Percentiles rank a stretch among this genome's conserved stretches.
Conservation (phyloP, 345 rosid species). For the Populus ilicifolia region DNA sequence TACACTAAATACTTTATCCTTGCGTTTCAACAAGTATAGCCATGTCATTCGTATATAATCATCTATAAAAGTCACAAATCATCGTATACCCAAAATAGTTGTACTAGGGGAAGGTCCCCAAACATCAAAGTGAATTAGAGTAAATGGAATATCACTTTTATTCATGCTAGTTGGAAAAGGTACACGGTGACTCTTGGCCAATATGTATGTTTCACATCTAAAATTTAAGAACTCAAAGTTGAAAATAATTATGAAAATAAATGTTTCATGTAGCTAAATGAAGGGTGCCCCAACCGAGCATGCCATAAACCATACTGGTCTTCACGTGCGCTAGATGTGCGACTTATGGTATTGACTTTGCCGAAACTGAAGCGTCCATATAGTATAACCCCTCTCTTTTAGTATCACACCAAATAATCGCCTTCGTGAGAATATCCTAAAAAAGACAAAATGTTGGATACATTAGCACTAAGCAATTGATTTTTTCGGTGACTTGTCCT, state of each 20-base stretch:
- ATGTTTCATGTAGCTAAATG: background rate
- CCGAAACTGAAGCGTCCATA: background rate
- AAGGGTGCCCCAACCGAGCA: background rate
- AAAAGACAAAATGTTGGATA: background rate
- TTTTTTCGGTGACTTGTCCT: background rate
- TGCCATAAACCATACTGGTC: background rate
- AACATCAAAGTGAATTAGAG: no score
- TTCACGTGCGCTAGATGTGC: background rate
- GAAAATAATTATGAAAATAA: background rate
- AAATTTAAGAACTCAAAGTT: background rate
- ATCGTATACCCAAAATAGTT: no score
- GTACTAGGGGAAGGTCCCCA: no score
- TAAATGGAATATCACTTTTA: no score
- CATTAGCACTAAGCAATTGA: background rate
- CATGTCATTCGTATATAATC: no score
- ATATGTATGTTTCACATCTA: background rate
- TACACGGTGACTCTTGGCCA: background rate
- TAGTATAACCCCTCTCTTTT: background rate
- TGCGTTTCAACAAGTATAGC: no score
- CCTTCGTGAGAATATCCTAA: no score
- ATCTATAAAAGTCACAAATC: no score
- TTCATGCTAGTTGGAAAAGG: no score
- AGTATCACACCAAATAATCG: background rate
- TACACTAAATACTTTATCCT: no score
- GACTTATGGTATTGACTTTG: background rate